Conservation (phyloP, 768 basidiomycete genomes). For the Rhizopogon roseolus region DNA sequence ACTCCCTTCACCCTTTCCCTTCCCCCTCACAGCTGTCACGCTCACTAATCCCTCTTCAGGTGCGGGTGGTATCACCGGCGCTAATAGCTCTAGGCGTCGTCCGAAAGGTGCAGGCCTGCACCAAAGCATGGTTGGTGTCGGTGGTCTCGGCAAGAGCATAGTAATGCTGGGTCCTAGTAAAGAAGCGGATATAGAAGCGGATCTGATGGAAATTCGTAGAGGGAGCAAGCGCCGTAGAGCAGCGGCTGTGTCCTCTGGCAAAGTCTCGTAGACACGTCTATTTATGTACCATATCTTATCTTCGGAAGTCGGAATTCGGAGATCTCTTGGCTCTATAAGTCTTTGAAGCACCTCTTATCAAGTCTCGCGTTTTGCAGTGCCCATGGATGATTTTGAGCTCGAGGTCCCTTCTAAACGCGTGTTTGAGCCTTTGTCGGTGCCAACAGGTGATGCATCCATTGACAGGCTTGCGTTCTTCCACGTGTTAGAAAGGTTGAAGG, state of each 20-base stretch:
- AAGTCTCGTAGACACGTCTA: slow-evolving; percentile 18
- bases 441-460: slow-evolving; percentile 44
- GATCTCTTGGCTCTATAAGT: background rate
- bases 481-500: slow-evolving; percentile 85
- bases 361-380: background rate
- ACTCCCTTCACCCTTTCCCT: slow-evolving; percentile 79
- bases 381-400: background rate
- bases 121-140: slow-evolving; percentile 48
- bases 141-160: slow-evolving; percentile 73
- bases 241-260: slow-evolving; percentile 25
- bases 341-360: background rate
- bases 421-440: slow-evolving; percentile 56
- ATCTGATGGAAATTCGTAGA: slow-evolving; percentile 73
- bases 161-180: slow-evolving; percentile 50
- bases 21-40: slow-evolving; percentile 60
- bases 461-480: slow-evolving; percentile 92
- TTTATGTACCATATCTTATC: slow-evolving; percentile 19
- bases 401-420: slow-evolving; percentile 27
- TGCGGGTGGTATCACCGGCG: slow-evolving; percentile 34
- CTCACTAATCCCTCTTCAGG: slow-evolving; percentile 30
- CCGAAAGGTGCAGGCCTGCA: slow-evolving; percentile 52
- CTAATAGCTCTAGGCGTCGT: slow-evolving; percentile 35
- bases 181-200: slow-evolving; percentile 69
- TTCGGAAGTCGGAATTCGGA: slow-evolving; percentile 19
- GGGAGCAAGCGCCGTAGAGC: slow-evolving; percentile 55